Evolutionary conservation across 306 rosid genomes (phyloP), one percentile per base, ranked within the genome.

Genomic region (Casuarina cunninghamiana): DNA sequence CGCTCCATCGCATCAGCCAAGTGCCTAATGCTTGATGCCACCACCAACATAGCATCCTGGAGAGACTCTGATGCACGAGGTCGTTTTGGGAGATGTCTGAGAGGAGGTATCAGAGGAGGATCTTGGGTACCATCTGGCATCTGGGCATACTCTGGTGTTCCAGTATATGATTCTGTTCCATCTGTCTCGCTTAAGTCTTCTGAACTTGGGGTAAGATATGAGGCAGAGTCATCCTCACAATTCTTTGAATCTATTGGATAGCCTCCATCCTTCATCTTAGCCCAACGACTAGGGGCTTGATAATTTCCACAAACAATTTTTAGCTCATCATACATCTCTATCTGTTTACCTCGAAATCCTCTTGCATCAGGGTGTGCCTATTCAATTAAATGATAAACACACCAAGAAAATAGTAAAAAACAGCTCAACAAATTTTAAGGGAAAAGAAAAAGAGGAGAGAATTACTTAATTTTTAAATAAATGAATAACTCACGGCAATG

Each of bases 261-360:
- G 79, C 61, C 77, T 76, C 83, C 97, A 17, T 84, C 87, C 78
- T 79, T 86, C 89, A 84, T 84, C 84, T 84, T 89, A 45, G 91
- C 87, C 97, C 93, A 90, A 46, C 74, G 90, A 72, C 87, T 86
- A 13, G 91, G 92, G 41, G 93, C 93, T 79, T 88, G 91, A 82
- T 92, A 87, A 74, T 92, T 92, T 81, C 97, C 96, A 57, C 95
- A 92, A 21, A 92, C 95, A 82, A 92, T 92, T 83, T 87, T 90
- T 66, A 92, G 91, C 77, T 92, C 93, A 77, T 92, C 92, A 50
- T 84, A 92, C 91, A 92, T 92, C 87, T 92, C 95, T 78, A 92
- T 85, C 74, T 81, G 90, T 84, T 88, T 92, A 53, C 91, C 92
- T 19, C 82, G 80, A 50, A 90, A 75, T 69, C 91, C 90, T 84